A percentile compares a stretch with the other conserved stretches of the same genome.
Evolutionary conservation across 768 basidiomycete genomes (phyloP).

Genomic region (Mrakia hoshinonis): DNA sequence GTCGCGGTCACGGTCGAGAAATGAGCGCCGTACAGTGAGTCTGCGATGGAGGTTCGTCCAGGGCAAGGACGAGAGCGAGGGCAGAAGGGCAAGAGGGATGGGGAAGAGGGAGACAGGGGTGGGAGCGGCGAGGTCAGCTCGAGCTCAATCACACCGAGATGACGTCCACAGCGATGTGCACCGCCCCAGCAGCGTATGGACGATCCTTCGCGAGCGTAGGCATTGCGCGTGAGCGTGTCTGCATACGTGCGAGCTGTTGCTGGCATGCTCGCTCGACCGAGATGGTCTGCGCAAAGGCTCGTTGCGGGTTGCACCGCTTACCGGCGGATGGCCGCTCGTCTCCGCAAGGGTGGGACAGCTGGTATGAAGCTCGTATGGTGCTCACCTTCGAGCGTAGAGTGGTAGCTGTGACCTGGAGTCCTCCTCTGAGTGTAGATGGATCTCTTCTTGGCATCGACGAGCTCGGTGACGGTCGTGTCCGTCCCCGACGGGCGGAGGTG

Average conservation of each 20-base stretch:
- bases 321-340: not conserved
- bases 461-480: not conserved
- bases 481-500: not conserved
- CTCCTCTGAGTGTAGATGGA: not conserved
- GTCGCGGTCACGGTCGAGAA: not conserved
- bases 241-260: too few species aligned
- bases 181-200: too few species aligned
- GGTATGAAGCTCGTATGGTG: not conserved
- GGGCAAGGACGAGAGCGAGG: not conserved
- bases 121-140: not conserved
- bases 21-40: slow-evolving; percentile 15
- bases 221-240: too few species aligned
- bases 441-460: not conserved
- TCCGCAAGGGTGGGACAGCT: not conserved
- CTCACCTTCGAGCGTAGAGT: not conserved
- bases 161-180: too few species aligned
- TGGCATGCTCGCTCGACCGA: not conserved
- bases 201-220: too few species aligned
- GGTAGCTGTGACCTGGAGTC: not conserved
- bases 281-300: too few species aligned
- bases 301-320: not conserved
- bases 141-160: not conserved
- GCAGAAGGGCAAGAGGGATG: not conserved
- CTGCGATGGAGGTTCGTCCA: not conserved
- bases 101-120: not conserved